Percentiles rank a stretch among this genome's conserved stretches.
Conservation (phyloP, 192 early-diverging fungal genomes). For the Coemansia sp. region DNA sequence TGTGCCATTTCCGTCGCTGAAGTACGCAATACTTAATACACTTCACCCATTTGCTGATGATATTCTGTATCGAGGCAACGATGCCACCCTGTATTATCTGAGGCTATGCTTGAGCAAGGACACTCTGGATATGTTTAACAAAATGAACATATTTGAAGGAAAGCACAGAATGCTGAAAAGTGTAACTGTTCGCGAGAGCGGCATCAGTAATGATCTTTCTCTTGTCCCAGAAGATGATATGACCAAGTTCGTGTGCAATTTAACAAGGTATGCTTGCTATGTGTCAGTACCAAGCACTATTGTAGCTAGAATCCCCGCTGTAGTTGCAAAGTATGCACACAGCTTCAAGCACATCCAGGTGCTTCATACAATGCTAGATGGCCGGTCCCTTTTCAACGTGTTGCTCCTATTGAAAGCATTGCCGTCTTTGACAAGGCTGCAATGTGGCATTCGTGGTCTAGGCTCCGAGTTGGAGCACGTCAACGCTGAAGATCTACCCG, state of each 20-base stretch:
- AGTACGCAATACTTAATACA: neutral
- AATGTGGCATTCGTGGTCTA: neutral
- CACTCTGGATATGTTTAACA: neutral
- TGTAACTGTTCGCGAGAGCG: neutral
- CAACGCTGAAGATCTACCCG: neutral
- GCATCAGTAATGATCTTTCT: neutral
- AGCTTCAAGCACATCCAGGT: neutral
- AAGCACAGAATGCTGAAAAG: neutral
- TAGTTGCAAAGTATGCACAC: neutral
- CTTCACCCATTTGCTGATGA: slow-evolving; percentile 3
- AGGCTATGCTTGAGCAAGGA: neutral
- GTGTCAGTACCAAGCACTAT: neutral
- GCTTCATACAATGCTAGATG: neutral
- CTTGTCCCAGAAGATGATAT: neutral
- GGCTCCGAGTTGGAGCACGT: neutral
- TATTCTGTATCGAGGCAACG: slow-evolving; percentile 1
- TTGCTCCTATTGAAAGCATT: neutral
- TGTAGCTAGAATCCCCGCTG: neutral
- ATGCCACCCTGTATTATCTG: slow-evolving; percentile 1
- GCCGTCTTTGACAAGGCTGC: neutral
- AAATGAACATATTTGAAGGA: neutral
- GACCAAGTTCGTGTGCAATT: neutral
- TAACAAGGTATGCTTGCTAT: neutral
- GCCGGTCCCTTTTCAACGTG: neutral
- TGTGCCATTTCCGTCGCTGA: neutral